Conservation (phyloP, 176 grass and related monocot species). For the Dactylis glomerata region DNA sequence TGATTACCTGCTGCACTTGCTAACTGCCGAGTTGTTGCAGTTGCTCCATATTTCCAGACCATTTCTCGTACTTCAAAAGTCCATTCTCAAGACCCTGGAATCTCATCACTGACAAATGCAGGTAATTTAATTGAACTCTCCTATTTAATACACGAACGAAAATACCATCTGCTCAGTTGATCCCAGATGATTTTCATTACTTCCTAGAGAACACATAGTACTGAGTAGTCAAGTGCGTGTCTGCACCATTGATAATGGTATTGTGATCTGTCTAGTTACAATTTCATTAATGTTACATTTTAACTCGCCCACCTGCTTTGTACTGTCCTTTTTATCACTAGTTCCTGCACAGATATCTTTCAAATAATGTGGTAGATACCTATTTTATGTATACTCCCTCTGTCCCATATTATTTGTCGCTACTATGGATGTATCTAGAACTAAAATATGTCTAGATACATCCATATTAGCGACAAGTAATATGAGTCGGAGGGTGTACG, state of each 20-base stretch:
- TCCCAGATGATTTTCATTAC: background rate
- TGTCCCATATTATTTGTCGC: too few relatives aligned
- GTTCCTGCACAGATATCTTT: background rate
- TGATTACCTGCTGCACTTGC: background rate
- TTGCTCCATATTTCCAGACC: background rate
- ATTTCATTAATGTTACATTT: background rate
- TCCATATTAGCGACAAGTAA: too few relatives aligned
- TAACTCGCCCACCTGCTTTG: background rate
- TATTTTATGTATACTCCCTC: too few relatives aligned
- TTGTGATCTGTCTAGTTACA: background rate
- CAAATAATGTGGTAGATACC: background rate
- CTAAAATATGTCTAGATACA: too few relatives aligned
- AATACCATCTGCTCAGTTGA: background rate
- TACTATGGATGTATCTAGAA: too few relatives aligned
- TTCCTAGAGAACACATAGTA: background rate
- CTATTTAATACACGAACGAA: background rate
- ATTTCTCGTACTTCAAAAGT: background rate
- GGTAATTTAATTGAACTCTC: background rate
- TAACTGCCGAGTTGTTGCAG: background rate
- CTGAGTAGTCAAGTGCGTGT: background rate
- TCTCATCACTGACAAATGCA: background rate
- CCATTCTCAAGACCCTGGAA: background rate
- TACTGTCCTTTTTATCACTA: background rate
- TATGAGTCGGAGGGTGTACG: too few relatives aligned
- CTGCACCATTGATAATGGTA: background rate